Conservation (phyloP, 129 eudicot species). For the Solidago caesia region DNA sequence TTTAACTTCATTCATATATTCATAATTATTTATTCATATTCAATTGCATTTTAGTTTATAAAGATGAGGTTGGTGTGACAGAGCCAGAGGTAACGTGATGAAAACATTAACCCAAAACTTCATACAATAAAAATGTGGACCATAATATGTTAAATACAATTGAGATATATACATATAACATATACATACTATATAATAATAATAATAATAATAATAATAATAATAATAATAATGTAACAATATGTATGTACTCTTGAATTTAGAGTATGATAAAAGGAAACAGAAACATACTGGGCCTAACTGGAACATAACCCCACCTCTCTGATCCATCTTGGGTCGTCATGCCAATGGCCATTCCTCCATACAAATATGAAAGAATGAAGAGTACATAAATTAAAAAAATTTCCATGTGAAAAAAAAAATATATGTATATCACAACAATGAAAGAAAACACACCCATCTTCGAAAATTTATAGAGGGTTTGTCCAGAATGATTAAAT, state of each 20-base stretch:
- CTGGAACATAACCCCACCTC: slow-evolving; percentile 69
- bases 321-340: slow-evolving; percentile 51
- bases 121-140: no score
- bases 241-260: not conserved
- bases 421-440: not conserved
- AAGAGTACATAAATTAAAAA: slow-evolving; percentile 11
- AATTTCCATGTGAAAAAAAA: not conserved
- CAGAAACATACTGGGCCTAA: slow-evolving; percentile 54
- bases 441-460: not conserved
- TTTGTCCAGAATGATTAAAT: not conserved
- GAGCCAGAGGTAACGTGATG: no score
- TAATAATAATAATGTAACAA: not conserved
- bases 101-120: no score
- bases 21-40: no score
- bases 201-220: not conserved
- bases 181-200: not conserved
- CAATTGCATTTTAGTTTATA: no score
- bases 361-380: slow-evolving; percentile 25
- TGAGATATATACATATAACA: no score
- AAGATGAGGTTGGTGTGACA: no score
- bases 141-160: no score
- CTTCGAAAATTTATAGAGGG: not conserved
- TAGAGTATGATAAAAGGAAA: not conserved
- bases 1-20: no score
- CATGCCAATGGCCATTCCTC: slow-evolving; percentile 14